Evolutionary conservation across 2,329 filamentous ascomycete genomes (phyloP), one percentile per base, ranked within the genome.

Genomic region (Graphilbum ipis-grandicollis): DNA sequence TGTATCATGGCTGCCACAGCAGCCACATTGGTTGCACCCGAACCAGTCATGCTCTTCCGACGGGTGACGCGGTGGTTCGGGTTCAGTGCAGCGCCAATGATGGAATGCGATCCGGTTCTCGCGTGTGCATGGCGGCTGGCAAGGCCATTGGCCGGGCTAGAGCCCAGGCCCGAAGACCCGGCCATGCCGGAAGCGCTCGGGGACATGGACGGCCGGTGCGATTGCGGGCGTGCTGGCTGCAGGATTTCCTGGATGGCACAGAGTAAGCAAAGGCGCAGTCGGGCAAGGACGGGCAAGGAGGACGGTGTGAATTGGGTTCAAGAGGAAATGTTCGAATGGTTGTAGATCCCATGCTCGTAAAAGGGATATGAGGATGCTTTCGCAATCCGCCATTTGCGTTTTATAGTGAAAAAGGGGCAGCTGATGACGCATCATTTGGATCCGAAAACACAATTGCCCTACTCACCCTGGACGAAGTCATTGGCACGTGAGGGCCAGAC

Each of bases 41-140:
- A 71, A 45, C 75, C 79, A 42, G 82, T 84, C 53, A 93, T 85
- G 59, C 86, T 94, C 71, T 96, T 96, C 50, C 90, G 75, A 51
- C 88, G 82, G 48, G 82, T 85, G 47, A 96, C 75, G 48, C 90
- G 81, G 57, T 93, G 81, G 55, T 74, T 77, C 48, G 76, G 62
- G 62, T 86, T 88, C 52, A 86, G 71, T 40, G 43, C 39, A 3
- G 41, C 39, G 41, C 79, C 70, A 39, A 86, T 79, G 48, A 85
- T 66, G 40, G 83, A 88, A 57, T 90, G 79, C 35, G 82, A 82
- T 62, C 85, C 82, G 48, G 74, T 75, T 52, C 85, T 78, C 44
- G 74, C 71, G 59, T 80, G 73, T 45, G 70, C 61, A 52, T 74
- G 68, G 47, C 75, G 76, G 46, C 53, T 56, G 36, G 60, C 63